Base-by-base conservation (phyloP, 2,329 filamentous ascomycete species). In the Pseudogymnoascus sp. region DNA sequence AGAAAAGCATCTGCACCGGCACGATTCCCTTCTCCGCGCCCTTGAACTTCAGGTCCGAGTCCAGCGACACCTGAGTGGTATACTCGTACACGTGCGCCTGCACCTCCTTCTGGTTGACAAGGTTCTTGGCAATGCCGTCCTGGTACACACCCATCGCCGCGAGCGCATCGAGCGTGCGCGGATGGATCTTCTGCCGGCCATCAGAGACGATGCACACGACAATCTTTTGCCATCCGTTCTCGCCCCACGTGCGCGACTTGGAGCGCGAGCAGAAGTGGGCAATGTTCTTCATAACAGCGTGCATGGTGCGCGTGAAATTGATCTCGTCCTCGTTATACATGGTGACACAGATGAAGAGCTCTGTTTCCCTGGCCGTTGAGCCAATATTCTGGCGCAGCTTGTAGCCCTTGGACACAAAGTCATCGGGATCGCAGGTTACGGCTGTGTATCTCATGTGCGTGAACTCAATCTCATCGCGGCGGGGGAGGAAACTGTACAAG, bases 301-400 rank as follows among this genome's bases (percentile, higher is more conserved):
- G 91, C 93, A 99, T 97, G 0, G 94, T 99, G 56, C 94, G 86
- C 5, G 94, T 97, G 70, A 99, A 99, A 72, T 92, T 86, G 70
- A 96, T 91, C 73, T 97, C 94, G 76, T 97, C 90, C 77, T 99
- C 94, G 76, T 99, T 99, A 79, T 97, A 97, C 94, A 97, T 97
- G 70, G 94, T 99, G 66, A 99, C 81, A 73, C 92, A 96, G 70
- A 99, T 96, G 74, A 97, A 94, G 6, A 99, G 79, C 76, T 99
- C 94, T 0, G 93, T 97, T 75, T 97, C 92, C 66, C 94, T 86
- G 28, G 87, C 80, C 0, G 90, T 96, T 63, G 80, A 83, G 53
- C 92, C 92, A 65, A 97, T 91, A 72, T 90, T 91, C 75, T 97
- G 94, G 62, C 94, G 89, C 70, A 99, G 78, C 73, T 95, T 94